Evolutionary conservation across 108 stramenopile species (phyloP).

Genomic region (Cyclostephanos tholiformis): DNA sequence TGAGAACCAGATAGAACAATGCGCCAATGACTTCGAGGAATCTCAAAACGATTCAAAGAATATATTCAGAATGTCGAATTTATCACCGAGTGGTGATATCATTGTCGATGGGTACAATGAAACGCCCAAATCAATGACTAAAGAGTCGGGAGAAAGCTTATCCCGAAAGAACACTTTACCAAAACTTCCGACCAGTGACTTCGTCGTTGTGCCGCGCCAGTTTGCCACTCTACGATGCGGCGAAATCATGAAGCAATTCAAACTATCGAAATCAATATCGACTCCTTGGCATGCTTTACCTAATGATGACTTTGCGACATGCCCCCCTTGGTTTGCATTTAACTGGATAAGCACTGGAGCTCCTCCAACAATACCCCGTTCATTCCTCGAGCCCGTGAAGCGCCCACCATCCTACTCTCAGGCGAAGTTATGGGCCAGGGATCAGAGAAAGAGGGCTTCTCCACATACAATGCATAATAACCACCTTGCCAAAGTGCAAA

Average conservation of each 20-base stretch:
- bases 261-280: conserved; percentile 4
- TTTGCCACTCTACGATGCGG: conserved; percentile 15
- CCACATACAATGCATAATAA: not conserved
- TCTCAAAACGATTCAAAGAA: conserved; percentile 1
- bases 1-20: conserved; percentile 8
- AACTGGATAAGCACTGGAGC: conserved; percentile 20
- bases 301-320: conserved; percentile 4
- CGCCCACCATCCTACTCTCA: conserved; percentile 50
- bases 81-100: conserved; percentile 2
- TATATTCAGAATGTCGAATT: not conserved
- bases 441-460: conserved; percentile 19
- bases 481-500: conserved; percentile 11
- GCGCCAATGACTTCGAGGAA: conserved; percentile 2
- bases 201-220: conserved; percentile 13
- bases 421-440: conserved; percentile 51
- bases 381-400: conserved; percentile 52
- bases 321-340: conserved; percentile 38
- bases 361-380: conserved; percentile 2
- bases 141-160: not conserved
- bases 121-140: conserved; percentile 8
- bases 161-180: not conserved
- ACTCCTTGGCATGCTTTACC: conserved; percentile 26
- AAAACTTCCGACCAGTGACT: conserved; percentile 12
- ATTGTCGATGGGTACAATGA: conserved; percentile 8
- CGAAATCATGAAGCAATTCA: conserved; percentile 13